Conservation (phyloP, 257 asterid genomes). For the Striga asiatica region DNA sequence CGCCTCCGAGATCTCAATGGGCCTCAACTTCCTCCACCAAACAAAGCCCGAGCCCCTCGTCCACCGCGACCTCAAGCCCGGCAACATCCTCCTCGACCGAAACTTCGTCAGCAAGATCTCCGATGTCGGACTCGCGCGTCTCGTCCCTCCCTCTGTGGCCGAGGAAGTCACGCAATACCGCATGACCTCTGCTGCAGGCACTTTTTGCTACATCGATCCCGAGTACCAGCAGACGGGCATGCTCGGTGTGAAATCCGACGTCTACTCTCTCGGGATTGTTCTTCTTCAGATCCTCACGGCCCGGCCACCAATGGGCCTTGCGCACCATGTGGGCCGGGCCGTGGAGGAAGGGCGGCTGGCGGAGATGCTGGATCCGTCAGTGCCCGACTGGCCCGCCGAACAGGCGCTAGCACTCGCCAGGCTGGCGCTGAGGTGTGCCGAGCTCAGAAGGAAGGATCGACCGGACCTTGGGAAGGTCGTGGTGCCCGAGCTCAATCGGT, state of each 20-base stretch:
- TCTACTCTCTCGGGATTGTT: conserved; percentile 65
- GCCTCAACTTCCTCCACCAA: conserved; percentile 75
- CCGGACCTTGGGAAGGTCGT: conserved; percentile 68
- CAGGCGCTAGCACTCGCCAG: conserved; percentile 46
- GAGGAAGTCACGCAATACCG: conserved; percentile 71
- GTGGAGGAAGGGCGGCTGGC: conserved; percentile 36
- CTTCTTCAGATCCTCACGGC: conserved; percentile 63
- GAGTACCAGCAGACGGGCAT: conserved; percentile 90
- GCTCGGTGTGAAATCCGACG: conserved; percentile 82
- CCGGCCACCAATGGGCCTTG: conserved; percentile 64
- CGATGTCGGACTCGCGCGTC: conserved; percentile 78
- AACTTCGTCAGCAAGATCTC: conserved; percentile 79
- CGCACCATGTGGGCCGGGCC: conserved; percentile 35
- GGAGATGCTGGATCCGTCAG: conserved; percentile 51
- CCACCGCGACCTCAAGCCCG: conserved; percentile 89
- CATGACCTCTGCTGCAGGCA: conserved; percentile 85
- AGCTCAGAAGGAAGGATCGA: conserved; percentile 64
- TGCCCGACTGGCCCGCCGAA: conserved; percentile 69
- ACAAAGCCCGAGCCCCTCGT: conserved; percentile 90
- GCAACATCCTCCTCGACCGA: conserved; percentile 61
- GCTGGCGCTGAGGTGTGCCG: conserved; percentile 62
- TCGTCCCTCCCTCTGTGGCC: conserved; percentile 54
- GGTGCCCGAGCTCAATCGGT: conserved; percentile 48
- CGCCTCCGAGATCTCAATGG: conserved; percentile 70
- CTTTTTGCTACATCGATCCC: conserved; percentile 84